A percentile compares a stretch with the other conserved stretches of the same genome.
phyloP scores from a whole-genome alignment of 176 grass and related monocot genomes.

The Hordeum vulgare region MorexV3_pseudomolecules_assembly NC_058518.1:387936629-387937128 shows the following conservation, averaged over 20 bases:
- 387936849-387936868: slow-evolving; percentile 97
- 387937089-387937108: slow-evolving; percentile 83
- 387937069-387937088: slow-evolving; percentile 52
- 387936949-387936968: slow-evolving; percentile 74
- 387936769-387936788: slow-evolving; percentile 21
- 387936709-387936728: background rate
- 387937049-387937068: slow-evolving; percentile 63
- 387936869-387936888: slow-evolving; percentile 99
- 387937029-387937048: slow-evolving; percentile 47
- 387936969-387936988: slow-evolving; percentile 60
- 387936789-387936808: slow-evolving; percentile 63
- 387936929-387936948: slow-evolving; percentile 55
- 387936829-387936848: slow-evolving; percentile 86
- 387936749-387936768: background rate
- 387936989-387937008: slow-evolving; percentile 47
- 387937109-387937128: slow-evolving; percentile 19
- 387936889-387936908: slow-evolving; percentile 72
- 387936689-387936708: background rate
- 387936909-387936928: slow-evolving; percentile 38
- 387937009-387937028: slow-evolving; percentile 33
- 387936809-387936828: slow-evolving; percentile 59
- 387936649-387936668: background rate
- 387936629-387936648: slow-evolving; percentile 2
- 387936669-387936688: background rate
- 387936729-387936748: slow-evolving; percentile 14